phyloP scores from a whole-genome alignment of 1,139 yeast species.

The Geotrichum macrosporum region DNA sequence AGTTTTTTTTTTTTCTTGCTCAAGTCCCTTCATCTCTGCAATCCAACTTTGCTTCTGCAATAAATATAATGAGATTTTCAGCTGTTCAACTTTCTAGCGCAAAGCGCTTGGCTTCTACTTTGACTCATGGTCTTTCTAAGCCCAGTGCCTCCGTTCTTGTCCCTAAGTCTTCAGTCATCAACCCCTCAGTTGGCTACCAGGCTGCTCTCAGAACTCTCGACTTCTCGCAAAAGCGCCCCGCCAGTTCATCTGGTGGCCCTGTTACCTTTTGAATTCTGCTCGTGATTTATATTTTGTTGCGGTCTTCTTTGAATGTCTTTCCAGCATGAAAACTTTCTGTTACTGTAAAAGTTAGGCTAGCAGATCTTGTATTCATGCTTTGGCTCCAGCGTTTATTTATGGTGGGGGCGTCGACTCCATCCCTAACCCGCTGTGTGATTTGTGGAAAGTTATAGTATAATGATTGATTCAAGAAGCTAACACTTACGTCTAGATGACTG shows the following conservation, averaged over 20 bases:
- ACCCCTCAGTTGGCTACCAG: slow-evolving; percentile 27
- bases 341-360: too few species aligned
- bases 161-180: slow-evolving; percentile 21
- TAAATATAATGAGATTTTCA: slow-evolving; percentile 18
- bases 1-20: too few species aligned
- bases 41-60: too few species aligned
- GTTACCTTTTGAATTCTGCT: slow-evolving; percentile 30
- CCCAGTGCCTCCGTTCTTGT: slow-evolving; percentile 22
- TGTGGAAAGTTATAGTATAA: too few species aligned
- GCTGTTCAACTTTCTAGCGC: slow-evolving; percentile 14
- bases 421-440: too few species aligned
- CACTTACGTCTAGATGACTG: slow-evolving; percentile 55
- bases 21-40: too few species aligned
- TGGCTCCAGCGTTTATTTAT: too few species aligned
- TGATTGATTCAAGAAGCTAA: too few species aligned
- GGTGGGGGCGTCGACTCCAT: too few species aligned
- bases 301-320: not conserved
- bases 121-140: slow-evolving; percentile 10
- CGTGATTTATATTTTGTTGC: not conserved
- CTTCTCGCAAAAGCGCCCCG: slow-evolving; percentile 27
- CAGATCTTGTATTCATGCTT: too few species aligned
- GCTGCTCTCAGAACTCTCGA: slow-evolving; percentile 33
- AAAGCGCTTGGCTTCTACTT: slow-evolving; percentile 18
- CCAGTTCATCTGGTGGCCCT: slow-evolving; percentile 34
- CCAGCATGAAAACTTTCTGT: too few species aligned